These are phyloP conservation scores for Suhomyces atakaporum DNA, from an alignment of 1,139 yeast genomes.

Conservation along the genomic window DNA sequence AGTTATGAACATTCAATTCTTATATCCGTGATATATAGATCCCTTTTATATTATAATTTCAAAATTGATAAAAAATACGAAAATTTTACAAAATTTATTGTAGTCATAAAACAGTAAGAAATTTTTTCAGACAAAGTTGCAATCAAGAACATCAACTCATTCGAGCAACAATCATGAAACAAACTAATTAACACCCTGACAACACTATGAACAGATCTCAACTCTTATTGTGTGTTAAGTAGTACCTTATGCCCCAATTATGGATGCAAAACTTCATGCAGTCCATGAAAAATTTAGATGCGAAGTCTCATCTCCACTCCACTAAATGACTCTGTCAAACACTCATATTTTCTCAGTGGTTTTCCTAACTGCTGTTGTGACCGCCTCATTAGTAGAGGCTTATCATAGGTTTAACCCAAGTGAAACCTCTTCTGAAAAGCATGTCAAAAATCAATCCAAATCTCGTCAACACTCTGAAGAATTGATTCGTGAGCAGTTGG, in stretches of 20 bases:
- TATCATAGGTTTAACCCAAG: constrained; percentile 30
- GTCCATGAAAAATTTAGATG: constrained; percentile 9
- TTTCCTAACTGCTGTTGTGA: constrained; percentile 42
- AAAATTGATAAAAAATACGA: neutral
- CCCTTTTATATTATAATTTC: neutral
- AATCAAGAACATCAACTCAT: too few species aligned
- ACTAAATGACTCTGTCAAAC: constrained; percentile 4
- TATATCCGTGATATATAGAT: neutral
- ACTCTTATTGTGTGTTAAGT: too few species aligned
- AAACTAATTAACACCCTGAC: too few species aligned
- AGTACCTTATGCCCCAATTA: neutral
- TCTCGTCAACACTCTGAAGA: constrained; percentile 57
- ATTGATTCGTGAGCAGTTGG: constrained; percentile 84
- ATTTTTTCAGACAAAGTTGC: too few species aligned
- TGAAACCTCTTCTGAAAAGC: neutral
- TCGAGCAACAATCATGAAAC: too few species aligned
- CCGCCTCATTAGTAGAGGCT: constrained; percentile 42
- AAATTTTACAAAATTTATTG: neutral
- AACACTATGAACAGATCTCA: too few species aligned
- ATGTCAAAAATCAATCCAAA: constrained; percentile 4
- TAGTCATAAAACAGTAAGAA: too few species aligned
- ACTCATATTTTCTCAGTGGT: constrained; percentile 26
- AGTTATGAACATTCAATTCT: constrained; percentile 35
- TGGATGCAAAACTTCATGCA: constrained; percentile 10
- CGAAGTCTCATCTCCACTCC: constrained; percentile 1